Conservation (phyloP, 2,329 filamentous ascomycete species). For the Arthrinium phaeospermum region DNA sequence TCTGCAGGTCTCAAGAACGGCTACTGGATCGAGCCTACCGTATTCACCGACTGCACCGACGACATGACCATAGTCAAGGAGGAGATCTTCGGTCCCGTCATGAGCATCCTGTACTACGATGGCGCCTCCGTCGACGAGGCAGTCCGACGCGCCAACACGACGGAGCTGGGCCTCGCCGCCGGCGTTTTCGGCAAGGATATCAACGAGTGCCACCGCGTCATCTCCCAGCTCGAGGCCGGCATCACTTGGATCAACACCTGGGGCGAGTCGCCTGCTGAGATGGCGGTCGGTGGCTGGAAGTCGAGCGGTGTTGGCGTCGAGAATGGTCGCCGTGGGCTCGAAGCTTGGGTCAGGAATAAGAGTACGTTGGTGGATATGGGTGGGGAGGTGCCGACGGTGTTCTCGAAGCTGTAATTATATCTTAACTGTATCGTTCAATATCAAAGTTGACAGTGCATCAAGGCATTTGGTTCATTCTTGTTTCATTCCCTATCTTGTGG, state of each 20-base stretch:
- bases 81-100: constrained; percentile 89
- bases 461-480: too few relatives aligned
- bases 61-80: constrained; percentile 79
- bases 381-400: constrained; percentile 72
- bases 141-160: constrained; percentile 75
- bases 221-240: constrained; percentile 76
- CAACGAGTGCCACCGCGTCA: constrained; percentile 73
- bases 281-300: constrained; percentile 94
- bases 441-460: too few relatives aligned
- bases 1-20: constrained; percentile 61
- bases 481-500: too few relatives aligned
- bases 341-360: constrained; percentile 85
- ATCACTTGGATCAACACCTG: constrained; percentile 95
- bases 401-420: constrained; percentile 64
- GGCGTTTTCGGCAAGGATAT: constrained; percentile 83
- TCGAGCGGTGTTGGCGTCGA: constrained; percentile 86
- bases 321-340: constrained; percentile 80
- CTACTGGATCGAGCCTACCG: constrained; percentile 84
- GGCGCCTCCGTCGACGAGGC: constrained; percentile 66
- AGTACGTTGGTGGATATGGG: constrained; percentile 86
- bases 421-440: not conserved
- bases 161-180: constrained; percentile 78
- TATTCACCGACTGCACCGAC: constrained; percentile 87
- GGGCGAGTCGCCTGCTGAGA: constrained; percentile 91
- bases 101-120: constrained; percentile 79